Percentiles rank a stretch among this genome's conserved stretches.
phyloP scores from a whole-genome alignment of 2,329 filamentous ascomycete genomes.

The Talaromyces marneffei region DNA sequence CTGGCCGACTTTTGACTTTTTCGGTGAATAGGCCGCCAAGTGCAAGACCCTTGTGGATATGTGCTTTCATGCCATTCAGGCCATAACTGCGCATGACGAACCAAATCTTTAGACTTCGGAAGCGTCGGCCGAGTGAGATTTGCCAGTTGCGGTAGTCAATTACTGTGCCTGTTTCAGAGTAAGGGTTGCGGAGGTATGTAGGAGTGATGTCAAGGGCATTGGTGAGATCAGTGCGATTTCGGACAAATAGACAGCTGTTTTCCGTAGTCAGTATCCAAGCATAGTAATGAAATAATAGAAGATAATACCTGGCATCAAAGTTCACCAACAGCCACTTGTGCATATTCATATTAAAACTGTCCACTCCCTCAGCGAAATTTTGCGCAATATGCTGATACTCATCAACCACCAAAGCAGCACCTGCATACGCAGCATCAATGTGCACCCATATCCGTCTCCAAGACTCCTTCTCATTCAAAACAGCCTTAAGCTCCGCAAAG shows the following conservation, averaged over 20 bases:
- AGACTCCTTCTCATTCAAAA: conserved; percentile 40
- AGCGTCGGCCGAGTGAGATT: conserved; percentile 82
- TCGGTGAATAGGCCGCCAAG: conserved; percentile 65
- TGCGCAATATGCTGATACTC: conserved; percentile 67
- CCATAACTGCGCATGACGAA: conserved; percentile 85
- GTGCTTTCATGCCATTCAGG: conserved; percentile 64
- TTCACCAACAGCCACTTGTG: conserved; percentile 97
- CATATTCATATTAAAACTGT: conserved; percentile 92
- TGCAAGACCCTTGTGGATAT: conserved; percentile 63
- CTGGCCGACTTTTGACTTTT: conserved; percentile 53
- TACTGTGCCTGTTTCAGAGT: conserved; percentile 74
- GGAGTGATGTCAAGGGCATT: conserved; percentile 72
- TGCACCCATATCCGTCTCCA: conserved; percentile 76
- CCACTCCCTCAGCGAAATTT: conserved; percentile 58
- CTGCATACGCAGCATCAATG: conserved; percentile 88
- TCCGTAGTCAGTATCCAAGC: not conserved
- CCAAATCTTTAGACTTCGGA: conserved; percentile 89
- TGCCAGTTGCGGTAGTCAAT: conserved; percentile 98
- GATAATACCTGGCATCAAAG: conserved; percentile 61
- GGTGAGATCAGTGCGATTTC: conserved; percentile 68
- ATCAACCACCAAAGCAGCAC: conserved; percentile 73
- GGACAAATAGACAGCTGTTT: conserved; percentile 68
- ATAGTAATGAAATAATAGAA: not conserved
- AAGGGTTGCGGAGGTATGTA: conserved; percentile 74
- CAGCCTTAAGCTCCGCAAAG: conserved; percentile 61